A percentile compares a stretch with the other conserved stretches of the same genome.
phyloP scores from a whole-genome alignment of 2,329 filamentous ascomycete species.

The Gyromitra esculenta region DNA sequence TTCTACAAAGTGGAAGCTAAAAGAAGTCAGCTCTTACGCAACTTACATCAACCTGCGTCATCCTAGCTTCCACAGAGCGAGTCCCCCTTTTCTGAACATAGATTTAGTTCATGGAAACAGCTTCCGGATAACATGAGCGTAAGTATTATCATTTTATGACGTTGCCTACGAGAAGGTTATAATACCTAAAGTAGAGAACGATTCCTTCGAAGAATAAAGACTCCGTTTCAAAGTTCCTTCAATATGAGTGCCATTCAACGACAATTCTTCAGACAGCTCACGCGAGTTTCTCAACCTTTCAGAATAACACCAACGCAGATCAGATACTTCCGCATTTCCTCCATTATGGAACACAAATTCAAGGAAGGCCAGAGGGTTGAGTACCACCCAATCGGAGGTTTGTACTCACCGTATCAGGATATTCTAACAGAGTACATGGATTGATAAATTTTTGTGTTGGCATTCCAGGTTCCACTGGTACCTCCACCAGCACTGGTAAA shows the following conservation, averaged over 20 bases:
- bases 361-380: conserved; percentile 60
- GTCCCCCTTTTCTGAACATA: background rate
- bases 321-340: conserved; percentile 26
- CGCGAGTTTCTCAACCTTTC: conserved; percentile 8
- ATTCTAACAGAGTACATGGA: background rate
- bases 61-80: background rate
- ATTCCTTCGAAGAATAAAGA: conserved; percentile 25
- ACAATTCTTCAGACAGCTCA: conserved; percentile 8
- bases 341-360: conserved; percentile 57
- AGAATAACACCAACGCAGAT: conserved; percentile 3
- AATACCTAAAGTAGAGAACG: conserved; percentile 2
- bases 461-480: conserved; percentile 61
- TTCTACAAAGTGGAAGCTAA: background rate
- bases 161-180: conserved; percentile 12
- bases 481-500: conserved; percentile 60
- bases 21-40: background rate
- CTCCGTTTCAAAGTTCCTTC: background rate
- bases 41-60: conserved; percentile 5
- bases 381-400: conserved; percentile 63
- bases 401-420: conserved; percentile 35
- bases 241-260: conserved; percentile 30
- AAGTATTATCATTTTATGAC: conserved; percentile 30
- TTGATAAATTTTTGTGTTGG: background rate
- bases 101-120: conserved; percentile 11
- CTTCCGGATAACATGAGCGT: conserved; percentile 4